Base-by-base conservation (phyloP, 306 rosid species). In the Adenanthera pavonina region DNA sequence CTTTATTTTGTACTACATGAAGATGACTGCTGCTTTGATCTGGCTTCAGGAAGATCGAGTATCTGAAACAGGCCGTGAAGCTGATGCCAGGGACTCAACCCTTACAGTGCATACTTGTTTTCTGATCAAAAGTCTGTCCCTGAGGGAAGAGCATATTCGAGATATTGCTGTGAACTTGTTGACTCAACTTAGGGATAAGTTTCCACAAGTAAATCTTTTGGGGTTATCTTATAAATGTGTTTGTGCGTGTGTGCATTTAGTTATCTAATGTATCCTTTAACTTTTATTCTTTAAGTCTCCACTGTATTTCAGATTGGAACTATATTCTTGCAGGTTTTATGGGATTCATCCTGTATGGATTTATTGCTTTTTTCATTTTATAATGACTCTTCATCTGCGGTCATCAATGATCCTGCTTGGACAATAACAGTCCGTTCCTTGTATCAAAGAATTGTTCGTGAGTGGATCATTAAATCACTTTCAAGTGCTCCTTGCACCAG, bases 401-500 rank as follows among this genome's bases (percentile, higher is more conserved):
- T 88, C 87, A 90, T 95, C 86, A 93, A 86, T 64, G 99, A 93
- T 89, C 99, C 99, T 81, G 91, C 92, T 79, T 95, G 96, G 98
- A 91, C 89, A 86, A 86, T 84, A 67, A 89, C 94, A 38, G 90
- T 93, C 80, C 98, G 97, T 69, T 83, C 97, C 67, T 84, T 95
- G 80, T 93, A 92, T 86, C 97, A 95, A 84, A 90, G 88, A 88
- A 89, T 93, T 84, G 97, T 93, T 83, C 96, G 99, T 78, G 98
- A 95, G 57, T 95, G 99, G 99, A 91, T 95, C 56, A 82, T 93
- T 65, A 93, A 92, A 86, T 90, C 99, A 44, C 92, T 95, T 82
- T 93, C 98, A 84, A 88, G 85, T 83, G 93, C 99, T 79, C 98
- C 99, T 44, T 93, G 99, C 87, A 92, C 99, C 81, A 88, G 93